A percentile compares a stretch with the other conserved stretches of the same genome.
Evolutionary conservation across 2,329 filamentous ascomycete species (phyloP).

Genomic region (Neophaeococcomyces mojaviensis): DNA sequence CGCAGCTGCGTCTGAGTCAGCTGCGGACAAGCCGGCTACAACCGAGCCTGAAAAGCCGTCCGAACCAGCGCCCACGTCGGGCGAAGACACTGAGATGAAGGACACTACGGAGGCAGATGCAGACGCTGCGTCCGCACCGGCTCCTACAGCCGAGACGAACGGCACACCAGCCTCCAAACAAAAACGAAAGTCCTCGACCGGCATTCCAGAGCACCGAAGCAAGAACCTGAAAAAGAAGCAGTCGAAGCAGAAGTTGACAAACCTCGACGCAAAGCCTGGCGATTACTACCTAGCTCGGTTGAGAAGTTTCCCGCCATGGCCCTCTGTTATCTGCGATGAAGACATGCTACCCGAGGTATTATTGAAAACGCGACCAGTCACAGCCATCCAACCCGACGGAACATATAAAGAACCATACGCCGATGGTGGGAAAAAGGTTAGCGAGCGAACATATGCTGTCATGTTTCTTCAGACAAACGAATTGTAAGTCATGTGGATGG

Average conservation of each 20-base stretch:
- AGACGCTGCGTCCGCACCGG: slow-evolving; percentile 27
- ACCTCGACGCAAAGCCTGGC: slow-evolving; percentile 78
- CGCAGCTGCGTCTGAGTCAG: slow-evolving; percentile 17
- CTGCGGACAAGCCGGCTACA: slow-evolving; percentile 23
- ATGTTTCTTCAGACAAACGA: slow-evolving; percentile 96
- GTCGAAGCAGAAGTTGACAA: slow-evolving; percentile 62
- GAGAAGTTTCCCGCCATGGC: slow-evolving; percentile 93
- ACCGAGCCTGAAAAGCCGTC: slow-evolving; percentile 10
- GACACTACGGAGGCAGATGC: slow-evolving; percentile 24
- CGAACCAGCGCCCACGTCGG: slow-evolving; percentile 3
- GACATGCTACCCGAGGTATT: slow-evolving; percentile 80
- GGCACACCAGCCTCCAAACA: slow-evolving; percentile 42
- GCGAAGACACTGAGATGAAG: slow-evolving; percentile 19
- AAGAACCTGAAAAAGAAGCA: slow-evolving; percentile 84
- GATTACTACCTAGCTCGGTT: slow-evolving; percentile 89
- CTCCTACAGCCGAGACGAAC: slow-evolving; percentile 37
- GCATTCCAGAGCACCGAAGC: slow-evolving; percentile 57
- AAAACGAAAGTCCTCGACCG: slow-evolving; percentile 65
- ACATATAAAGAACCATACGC: slow-evolving; percentile 80
- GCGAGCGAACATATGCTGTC: slow-evolving; percentile 81
- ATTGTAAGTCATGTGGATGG: slow-evolving; percentile 62
- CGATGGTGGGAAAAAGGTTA: slow-evolving; percentile 77
- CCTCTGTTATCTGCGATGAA: slow-evolving; percentile 87
- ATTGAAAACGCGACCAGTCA: slow-evolving; percentile 71
- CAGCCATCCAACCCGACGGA: slow-evolving; percentile 72